Evolutionary conservation across 495 filamentous ascomycete species (phyloP).

Genomic region (Penicillium daleae): DNA sequence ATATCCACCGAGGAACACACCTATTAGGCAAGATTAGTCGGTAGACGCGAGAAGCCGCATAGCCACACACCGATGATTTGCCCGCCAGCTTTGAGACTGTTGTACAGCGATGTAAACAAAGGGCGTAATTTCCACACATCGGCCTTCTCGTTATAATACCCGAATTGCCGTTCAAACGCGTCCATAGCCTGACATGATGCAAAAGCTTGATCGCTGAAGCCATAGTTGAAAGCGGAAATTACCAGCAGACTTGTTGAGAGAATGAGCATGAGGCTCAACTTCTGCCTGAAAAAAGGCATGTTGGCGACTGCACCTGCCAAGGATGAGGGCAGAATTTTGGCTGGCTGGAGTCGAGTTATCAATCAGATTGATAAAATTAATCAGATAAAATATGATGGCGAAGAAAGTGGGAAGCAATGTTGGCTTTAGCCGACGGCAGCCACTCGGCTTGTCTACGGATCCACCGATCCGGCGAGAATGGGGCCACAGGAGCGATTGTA

Average conservation of each 20-base stretch:
- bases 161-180: slow-evolving; percentile 36
- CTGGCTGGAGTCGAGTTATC: neutral
- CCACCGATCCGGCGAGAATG: neutral
- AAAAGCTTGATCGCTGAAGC: slow-evolving; percentile 40
- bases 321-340: neutral
- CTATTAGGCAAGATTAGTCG: slow-evolving; percentile 1
- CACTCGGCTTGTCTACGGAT: neutral
- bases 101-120: slow-evolving; percentile 36
- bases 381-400: neutral
- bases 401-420: neutral
- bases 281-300: neutral
- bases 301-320: neutral
- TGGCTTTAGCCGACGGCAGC: neutral
- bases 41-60: neutral
- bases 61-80: slow-evolving; percentile 17
- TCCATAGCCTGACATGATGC: slow-evolving; percentile 39
- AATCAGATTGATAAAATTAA: neutral
- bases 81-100: slow-evolving; percentile 41
- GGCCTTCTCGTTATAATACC: slow-evolving; percentile 28
- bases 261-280: neutral
- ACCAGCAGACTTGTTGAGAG: neutral
- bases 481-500: too few relatives aligned
- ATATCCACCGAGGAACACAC: slow-evolving; percentile 32
- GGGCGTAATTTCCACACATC: slow-evolving; percentile 25
- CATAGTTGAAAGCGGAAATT: slow-evolving; percentile 30